Conservation (phyloP, 805 yeast genomes). For the Candida xyloterini region DNA sequence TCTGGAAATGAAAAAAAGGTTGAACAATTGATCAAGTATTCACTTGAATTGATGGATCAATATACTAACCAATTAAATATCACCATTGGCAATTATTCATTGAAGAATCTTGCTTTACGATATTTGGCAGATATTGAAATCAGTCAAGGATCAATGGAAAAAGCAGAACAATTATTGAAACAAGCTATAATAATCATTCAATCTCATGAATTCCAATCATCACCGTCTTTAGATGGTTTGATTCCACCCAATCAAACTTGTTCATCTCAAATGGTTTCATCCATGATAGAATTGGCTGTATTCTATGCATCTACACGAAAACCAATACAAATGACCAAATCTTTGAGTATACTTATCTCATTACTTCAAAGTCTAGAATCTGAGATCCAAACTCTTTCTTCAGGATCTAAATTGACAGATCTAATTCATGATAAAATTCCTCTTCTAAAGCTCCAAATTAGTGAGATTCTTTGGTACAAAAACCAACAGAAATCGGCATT, state of each 20-base stretch:
- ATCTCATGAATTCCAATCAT: conserved; percentile 22
- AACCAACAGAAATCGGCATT: conserved; percentile 34
- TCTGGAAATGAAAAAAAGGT: conserved; percentile 24
- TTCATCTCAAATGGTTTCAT: conserved; percentile 24
- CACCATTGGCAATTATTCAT: conserved; percentile 25
- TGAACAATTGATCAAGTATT: conserved; percentile 26
- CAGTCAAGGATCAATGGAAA: conserved; percentile 15
- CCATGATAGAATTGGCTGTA: conserved; percentile 31
- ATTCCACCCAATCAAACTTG: conserved; percentile 25
- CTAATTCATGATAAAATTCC: conserved; percentile 34
- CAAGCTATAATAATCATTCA: conserved; percentile 29
- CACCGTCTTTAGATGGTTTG: conserved; percentile 12
- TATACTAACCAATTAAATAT: conserved; percentile 25
- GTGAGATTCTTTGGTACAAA: conserved; percentile 41
- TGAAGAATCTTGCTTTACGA: conserved; percentile 35
- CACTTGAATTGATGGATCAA: conserved; percentile 31
- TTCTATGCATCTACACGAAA: conserved; percentile 29
- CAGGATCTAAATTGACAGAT: conserved; percentile 17
- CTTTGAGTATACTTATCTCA: conserved; percentile 37
- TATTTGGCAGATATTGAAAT: conserved; percentile 35
- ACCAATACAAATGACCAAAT: conserved; percentile 18
- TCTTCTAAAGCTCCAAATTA: conserved; percentile 38
- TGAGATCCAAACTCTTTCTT: conserved; percentile 23
- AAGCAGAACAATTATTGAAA: conserved; percentile 30
- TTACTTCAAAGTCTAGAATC: conserved; percentile 31